Conservation (phyloP, 2,329 filamentous ascomycete species). For the Calonectria hongkongensis region DNA sequence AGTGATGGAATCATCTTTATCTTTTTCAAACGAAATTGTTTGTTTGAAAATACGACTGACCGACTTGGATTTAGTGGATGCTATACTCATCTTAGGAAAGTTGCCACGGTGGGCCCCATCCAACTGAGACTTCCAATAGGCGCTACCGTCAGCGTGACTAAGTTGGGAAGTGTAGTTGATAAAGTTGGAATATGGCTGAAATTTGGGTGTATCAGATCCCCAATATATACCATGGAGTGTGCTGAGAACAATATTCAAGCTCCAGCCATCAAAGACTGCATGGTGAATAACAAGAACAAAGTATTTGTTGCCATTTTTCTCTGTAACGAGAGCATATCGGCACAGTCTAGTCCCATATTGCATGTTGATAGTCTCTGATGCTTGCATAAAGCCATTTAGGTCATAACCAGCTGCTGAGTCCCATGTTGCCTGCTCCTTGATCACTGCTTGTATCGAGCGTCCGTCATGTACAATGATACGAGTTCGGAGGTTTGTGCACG, state of each 20-base stretch:
- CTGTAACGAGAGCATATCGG: constrained; percentile 10
- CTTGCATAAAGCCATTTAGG: neutral
- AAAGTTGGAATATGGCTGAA: constrained; percentile 14
- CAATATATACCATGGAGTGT: neutral
- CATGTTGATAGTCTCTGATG: neutral
- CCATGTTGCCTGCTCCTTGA: neutral
- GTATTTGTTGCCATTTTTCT: neutral
- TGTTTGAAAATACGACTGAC: constrained; percentile 6
- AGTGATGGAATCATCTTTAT: constrained; percentile 18
- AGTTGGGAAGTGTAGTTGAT: constrained; percentile 20
- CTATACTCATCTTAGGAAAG: constrained; percentile 63
- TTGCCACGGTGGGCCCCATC: constrained; percentile 57
- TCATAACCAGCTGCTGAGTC: constrained; percentile 2
- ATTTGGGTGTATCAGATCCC: neutral
- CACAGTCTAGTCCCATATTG: constrained; percentile 17
- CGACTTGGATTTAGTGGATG: neutral
- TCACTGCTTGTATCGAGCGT: neutral
- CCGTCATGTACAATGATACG: neutral
- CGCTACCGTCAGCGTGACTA: neutral
- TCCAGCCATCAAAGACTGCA: constrained; percentile 30
- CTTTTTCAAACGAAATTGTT: constrained; percentile 14
- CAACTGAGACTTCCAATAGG: constrained; percentile 10
- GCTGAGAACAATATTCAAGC: constrained; percentile 23
- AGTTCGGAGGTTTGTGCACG: constrained; percentile 22
- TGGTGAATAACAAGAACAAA: constrained; percentile 28